A percentile compares a stretch with the other conserved stretches of the same genome.
phyloP scores from a whole-genome alignment of 768 basidiomycete genomes.

The Trametes cubensis region DNA sequence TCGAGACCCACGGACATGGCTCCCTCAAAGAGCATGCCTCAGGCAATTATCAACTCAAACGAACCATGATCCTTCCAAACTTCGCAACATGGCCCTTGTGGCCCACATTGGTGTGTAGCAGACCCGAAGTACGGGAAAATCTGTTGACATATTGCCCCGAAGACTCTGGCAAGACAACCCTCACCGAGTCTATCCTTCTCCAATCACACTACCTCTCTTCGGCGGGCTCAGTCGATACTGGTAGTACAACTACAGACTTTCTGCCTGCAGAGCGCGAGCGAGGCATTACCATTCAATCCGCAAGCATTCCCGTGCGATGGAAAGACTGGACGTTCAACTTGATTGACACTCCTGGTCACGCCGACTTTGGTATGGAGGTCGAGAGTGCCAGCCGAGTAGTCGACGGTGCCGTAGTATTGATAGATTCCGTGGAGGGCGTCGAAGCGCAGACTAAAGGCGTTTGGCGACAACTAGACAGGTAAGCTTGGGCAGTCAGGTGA shows the following conservation, averaged over 20 bases:
- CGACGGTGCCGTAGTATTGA: conserved; percentile 85
- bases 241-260: conserved; percentile 90
- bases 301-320: conserved; percentile 88
- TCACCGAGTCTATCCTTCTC: conserved; percentile 85
- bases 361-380: conserved; percentile 97
- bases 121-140: background rate
- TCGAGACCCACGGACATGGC: background rate
- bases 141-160: conserved; percentile 15
- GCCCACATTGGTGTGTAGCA: conserved; percentile 75
- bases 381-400: conserved; percentile 90
- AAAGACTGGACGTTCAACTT: conserved; percentile 84
- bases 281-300: conserved; percentile 91
- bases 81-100: conserved; percentile 85
- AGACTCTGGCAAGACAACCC: conserved; percentile 91
- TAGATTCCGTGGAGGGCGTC: conserved; percentile 91
- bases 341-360: conserved; percentile 90
- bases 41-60: conserved; percentile 13
- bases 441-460: conserved; percentile 90
- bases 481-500: conserved; percentile 42
- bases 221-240: conserved; percentile 85
- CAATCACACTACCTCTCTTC: conserved; percentile 71
- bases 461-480: conserved; percentile 88
- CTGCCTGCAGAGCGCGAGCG: conserved; percentile 87
- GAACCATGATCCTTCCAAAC: conserved; percentile 40
- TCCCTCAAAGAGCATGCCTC: conserved; percentile 25